Evolutionary conservation across 352 stramenopile species (phyloP), one percentile per base, ranked within the genome.

Genomic region (Globisporangium mamillatum): DNA sequence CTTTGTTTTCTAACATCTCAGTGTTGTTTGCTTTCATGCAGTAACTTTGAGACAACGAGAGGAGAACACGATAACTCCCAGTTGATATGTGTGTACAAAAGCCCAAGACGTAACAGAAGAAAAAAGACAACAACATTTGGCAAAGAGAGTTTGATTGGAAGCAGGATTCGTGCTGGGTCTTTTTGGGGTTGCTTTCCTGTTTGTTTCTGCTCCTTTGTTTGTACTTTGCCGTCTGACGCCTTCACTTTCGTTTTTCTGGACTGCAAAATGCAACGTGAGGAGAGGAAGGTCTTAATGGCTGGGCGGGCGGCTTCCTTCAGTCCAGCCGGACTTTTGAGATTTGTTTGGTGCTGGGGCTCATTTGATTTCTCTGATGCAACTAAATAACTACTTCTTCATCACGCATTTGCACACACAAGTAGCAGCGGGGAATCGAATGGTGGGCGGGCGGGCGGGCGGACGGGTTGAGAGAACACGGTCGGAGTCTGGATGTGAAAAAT

Each of bases 201-300:
- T 44, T 44, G 38, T 16, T 48, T 14, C 2, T 46, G 29, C 29
- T 60, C 41, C 16, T 41, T 18, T 27, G 7, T 41, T 27, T 27
- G 2, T 60, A 18, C 18, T 14, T 18, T 59, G 25, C n/a, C 24
- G 52, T 20, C 24, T 58, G 52, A 38, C 25, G 12, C 25, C 25
- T 60, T 60, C 54, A 60, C 54, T 60, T 60, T 59, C 55, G 38
- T 60, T 27, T 54, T 60, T 44, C 29, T 60, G 55, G 55, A 44
- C 27, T 60, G 29, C 18, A 29, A 27, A 44, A 60, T 46, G 29
- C 55, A 60, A 44, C 7, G 29, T 60, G 29, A 60, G 18, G 27
- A 44, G 38, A 20, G 38, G 27, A 32, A 32, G 0, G 29, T 46
- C 29, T 46, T 27, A 29, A 10, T 44, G 50, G 48, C n/a, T 27